Conservation (phyloP, 2,329 filamentous ascomycete species). For the Dendryphion nanum region DNA sequence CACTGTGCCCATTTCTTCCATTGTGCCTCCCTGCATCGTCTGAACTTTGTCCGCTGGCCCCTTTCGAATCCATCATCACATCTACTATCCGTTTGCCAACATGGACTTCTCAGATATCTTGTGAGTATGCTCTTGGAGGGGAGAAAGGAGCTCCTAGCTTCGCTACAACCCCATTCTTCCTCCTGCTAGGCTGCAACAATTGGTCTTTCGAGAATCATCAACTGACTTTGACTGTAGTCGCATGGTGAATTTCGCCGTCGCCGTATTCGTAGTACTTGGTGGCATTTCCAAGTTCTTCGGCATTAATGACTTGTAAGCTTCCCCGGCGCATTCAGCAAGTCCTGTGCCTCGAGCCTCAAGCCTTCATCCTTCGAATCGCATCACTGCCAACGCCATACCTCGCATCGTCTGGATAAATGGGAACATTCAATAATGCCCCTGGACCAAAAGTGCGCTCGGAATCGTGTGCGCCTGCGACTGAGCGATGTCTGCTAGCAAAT, state of each 20-base stretch:
- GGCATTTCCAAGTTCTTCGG: slow-evolving; percentile 72
- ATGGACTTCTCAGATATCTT: slow-evolving; percentile 14
- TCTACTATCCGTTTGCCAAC: neutral
- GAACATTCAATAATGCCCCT: too few species aligned
- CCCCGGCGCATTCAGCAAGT: too few species aligned
- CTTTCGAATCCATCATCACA: neutral
- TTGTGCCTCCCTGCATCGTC: neutral
- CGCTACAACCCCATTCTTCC: too few species aligned
- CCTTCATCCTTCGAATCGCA: too few species aligned
- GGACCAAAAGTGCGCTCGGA: too few species aligned
- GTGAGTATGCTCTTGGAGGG: slow-evolving; percentile 3
- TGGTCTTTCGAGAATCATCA: neutral
- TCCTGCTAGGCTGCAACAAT: slow-evolving; percentile 1
- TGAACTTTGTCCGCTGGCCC: neutral
- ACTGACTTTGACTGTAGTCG: slow-evolving; percentile 59
- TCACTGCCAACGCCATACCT: too few species aligned
- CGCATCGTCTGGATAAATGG: too few species aligned
- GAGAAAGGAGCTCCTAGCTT: neutral
- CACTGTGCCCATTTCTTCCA: slow-evolving; percentile 2
- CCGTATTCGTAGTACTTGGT: slow-evolving; percentile 81
- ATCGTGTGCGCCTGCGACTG: too few species aligned
- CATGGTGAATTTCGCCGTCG: slow-evolving; percentile 88
- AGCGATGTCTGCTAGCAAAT: too few species aligned
- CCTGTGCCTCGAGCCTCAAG: too few species aligned
- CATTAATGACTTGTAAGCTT: slow-evolving; percentile 40